Evolutionary conservation across 345 rosid species (phyloP).

Genomic region (thale cress (Arabidopsis thaliana)): DNA sequence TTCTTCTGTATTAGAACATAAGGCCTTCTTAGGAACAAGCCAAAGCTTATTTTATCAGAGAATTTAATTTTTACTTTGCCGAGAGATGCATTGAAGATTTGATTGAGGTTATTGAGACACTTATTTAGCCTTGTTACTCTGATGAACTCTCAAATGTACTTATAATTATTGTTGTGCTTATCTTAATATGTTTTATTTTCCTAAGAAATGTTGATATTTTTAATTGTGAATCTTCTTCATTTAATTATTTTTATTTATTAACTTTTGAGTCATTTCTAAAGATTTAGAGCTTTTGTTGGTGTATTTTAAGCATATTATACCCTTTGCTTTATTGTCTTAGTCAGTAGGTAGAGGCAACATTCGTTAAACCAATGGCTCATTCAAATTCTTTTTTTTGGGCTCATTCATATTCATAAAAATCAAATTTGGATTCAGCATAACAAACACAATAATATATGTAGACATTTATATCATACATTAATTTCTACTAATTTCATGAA

Average conservation of each 20-base stretch:
- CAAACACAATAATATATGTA: background rate
- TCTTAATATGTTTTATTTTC: constrained; percentile 8
- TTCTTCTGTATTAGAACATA: constrained; percentile 3
- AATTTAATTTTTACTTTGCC: constrained; percentile 9
- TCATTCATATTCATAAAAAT: background rate
- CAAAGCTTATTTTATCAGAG: constrained; percentile 24
- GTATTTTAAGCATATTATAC: constrained; percentile 30
- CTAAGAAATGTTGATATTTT: constrained; percentile 4
- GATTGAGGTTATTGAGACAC: constrained; percentile 33
- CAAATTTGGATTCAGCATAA: background rate
- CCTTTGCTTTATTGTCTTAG: constrained; percentile 30
- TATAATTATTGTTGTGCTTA: constrained; percentile 13
- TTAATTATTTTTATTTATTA: background rate
- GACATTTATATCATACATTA: constrained; percentile 5
- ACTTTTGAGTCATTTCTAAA: constrained; percentile 7
- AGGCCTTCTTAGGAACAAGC: background rate
- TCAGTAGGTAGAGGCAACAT: constrained; percentile 34
- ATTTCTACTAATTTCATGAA: background rate
- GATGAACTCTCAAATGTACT: constrained; percentile 16
- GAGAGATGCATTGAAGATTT: constrained; percentile 16
- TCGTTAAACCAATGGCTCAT: constrained; percentile 20
- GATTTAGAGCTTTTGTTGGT: background rate
- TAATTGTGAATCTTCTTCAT: constrained; percentile 5
- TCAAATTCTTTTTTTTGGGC: too few relatives aligned
- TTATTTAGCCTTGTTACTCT: constrained; percentile 24